phyloP scores from a whole-genome alignment of 345 rosid genomes.

The Populus ilicifolia region DNA sequence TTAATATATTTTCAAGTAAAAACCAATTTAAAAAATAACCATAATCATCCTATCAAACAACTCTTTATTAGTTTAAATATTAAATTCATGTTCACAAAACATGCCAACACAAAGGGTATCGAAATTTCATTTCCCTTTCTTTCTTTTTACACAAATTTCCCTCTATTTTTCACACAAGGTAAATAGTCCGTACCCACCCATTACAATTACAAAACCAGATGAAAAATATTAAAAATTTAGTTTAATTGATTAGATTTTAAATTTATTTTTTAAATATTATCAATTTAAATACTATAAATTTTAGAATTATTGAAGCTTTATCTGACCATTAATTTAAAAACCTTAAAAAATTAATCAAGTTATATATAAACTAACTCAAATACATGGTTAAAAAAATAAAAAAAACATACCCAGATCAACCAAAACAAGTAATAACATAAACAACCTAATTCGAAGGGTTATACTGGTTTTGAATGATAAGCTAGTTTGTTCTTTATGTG shows the following conservation, averaged over 20 bases:
- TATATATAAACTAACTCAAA: too few relatives aligned
- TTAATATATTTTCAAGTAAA: too few relatives aligned
- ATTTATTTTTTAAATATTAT: too few relatives aligned
- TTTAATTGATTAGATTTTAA: accelerated
- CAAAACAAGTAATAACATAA: background rate
- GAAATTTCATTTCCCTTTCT: background rate
- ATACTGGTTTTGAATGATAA: background rate
- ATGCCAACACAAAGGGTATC: background rate
- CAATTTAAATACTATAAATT: accelerated
- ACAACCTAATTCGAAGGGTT: background rate
- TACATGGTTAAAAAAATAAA: too few relatives aligned
- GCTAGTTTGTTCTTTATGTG: background rate
- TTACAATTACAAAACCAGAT: background rate
- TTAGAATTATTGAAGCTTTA: accelerated
- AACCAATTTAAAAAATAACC: too few relatives aligned
- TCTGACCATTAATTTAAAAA: accelerated
- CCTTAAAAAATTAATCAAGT: too few relatives aligned
- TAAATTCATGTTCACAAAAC: background rate
- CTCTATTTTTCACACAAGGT: background rate
- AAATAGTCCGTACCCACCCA: background rate
- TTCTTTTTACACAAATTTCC: too few relatives aligned
- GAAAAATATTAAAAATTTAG: accelerated
- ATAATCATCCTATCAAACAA: too few relatives aligned
- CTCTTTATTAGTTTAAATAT: too few relatives aligned
- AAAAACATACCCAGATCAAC: background rate